Base-by-base conservation (phyloP, 177 flowering plant species). In the Vitis hybrid region DNA sequence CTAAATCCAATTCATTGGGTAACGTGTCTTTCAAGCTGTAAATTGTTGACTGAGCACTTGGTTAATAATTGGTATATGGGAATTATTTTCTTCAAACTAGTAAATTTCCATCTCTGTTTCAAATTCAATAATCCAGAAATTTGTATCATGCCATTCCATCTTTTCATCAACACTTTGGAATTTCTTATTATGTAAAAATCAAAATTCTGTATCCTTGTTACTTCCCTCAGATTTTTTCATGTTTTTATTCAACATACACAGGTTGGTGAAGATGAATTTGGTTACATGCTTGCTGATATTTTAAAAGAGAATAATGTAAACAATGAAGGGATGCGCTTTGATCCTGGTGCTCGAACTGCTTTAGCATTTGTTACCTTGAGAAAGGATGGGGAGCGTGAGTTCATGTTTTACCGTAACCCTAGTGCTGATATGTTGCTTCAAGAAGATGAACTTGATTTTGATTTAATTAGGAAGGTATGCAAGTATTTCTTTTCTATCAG, bases 201-300 rank as follows among this genome's bases (percentile, higher is more conserved):
- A 26, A 26, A 26, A 26, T 26, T 26, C 29, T 22, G 9, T 57
- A 57, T 60, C 3, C 15, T 10, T 55, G 50, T 56, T 18, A 26
- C 51, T 31, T 5, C 16, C 33, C 56, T 63, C 62, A 14, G 14
- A 16, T 60, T 10, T 50, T 29, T 61, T 56, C 19, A 74, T n/a
- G 2, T 7, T 60, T 56, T 52, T 56, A 29, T 72, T 45, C 31
- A 67, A 63, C 60, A 29, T 75, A 56, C 51, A 12, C 89, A 94
- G 98, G 98, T 94, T 69, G 99, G 98, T 55, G 97, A 87, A 79
- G 99, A 95, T 84, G 99, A 95, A 72, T 95, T 95, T 70, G 99
- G 99, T 5, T 89, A 89, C 86, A 93, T 93, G 99, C 98, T 95
- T 74, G 93, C 94, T 71, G 84, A 89, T 73, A 95, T 93, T 68